Percentiles rank a stretch among this genome's conserved stretches.
Evolutionary conservation across 441 rosid species (phyloP).

Genomic region (Adansonia madagascariensis): DNA sequence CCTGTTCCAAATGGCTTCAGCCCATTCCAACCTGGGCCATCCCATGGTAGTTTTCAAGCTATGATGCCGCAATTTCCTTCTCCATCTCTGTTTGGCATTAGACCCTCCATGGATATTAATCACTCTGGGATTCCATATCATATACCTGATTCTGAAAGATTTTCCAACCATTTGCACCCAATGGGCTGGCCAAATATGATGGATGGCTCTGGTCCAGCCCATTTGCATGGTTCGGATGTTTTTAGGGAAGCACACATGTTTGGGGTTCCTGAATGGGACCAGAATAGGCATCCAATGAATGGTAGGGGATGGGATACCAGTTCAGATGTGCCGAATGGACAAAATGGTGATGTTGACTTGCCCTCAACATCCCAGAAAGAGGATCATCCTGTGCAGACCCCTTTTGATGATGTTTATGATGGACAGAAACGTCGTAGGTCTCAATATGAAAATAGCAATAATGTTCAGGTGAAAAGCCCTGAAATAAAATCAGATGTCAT

Average conservation of each 20-base stretch:
- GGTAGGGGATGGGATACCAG: slow-evolving; percentile 79
- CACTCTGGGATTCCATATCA: slow-evolving; percentile 84
- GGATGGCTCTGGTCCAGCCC: slow-evolving; percentile 78
- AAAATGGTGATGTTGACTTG: slow-evolving; percentile 72
- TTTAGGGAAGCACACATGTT: slow-evolving; percentile 81
- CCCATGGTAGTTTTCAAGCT: slow-evolving; percentile 80
- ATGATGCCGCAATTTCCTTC: slow-evolving; percentile 85
- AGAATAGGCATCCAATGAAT: slow-evolving; percentile 61
- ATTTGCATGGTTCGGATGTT: slow-evolving; percentile 92
- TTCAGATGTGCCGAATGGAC: slow-evolving; percentile 80
- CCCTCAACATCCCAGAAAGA: slow-evolving; percentile 69
- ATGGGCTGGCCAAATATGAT: slow-evolving; percentile 93
- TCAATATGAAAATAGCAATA: slow-evolving; percentile 38
- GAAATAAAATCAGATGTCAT: slow-evolving; percentile 36
- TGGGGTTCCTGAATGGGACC: slow-evolving; percentile 87
- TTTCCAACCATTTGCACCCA: slow-evolving; percentile 81
- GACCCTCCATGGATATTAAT: slow-evolving; percentile 85
- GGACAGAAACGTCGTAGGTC: slow-evolving; percentile 50
- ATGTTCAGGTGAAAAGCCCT: slow-evolving; percentile 39
- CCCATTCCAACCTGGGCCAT: slow-evolving; percentile 87
- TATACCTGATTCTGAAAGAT: slow-evolving; percentile 81
- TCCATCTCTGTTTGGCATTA: slow-evolving; percentile 73
- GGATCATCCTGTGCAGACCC: slow-evolving; percentile 51
- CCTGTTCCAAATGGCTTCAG: slow-evolving; percentile 84
- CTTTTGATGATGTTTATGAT: slow-evolving; percentile 51